Evolutionary conservation across 805 yeast species (phyloP).

Genomic region (Wickerhamiella brachini): DNA sequence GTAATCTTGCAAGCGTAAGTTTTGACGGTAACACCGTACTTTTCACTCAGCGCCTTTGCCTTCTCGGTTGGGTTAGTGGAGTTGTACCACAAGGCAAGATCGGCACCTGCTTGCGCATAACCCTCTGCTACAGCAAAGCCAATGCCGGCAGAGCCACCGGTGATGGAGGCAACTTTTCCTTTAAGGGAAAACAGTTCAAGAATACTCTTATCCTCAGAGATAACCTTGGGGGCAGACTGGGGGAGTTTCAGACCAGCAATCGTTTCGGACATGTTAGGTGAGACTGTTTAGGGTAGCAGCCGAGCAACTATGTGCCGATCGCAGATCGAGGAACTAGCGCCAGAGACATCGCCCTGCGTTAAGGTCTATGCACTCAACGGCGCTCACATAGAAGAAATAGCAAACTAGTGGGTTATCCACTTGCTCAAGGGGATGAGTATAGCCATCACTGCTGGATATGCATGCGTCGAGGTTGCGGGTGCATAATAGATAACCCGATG

Average conservation of each 20-base stretch:
- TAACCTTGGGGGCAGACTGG: background rate
- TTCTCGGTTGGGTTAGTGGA: slow-evolving; percentile 46
- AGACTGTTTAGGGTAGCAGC: background rate
- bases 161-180: slow-evolving; percentile 71
- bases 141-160: slow-evolving; percentile 80
- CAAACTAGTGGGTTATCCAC: too few relatives aligned
- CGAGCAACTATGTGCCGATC: background rate
- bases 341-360: too few relatives aligned
- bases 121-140: slow-evolving; percentile 76
- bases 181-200: slow-evolving; percentile 19
- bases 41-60: slow-evolving; percentile 39
- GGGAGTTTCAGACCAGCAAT: background rate
- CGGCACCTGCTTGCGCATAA: slow-evolving; percentile 79
- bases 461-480: background rate
- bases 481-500: background rate
- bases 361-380: too few relatives aligned
- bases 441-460: background rate
- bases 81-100: slow-evolving; percentile 57
- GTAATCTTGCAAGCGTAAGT: slow-evolving; percentile 53
- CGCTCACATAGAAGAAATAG: too few relatives aligned
- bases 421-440: too few relatives aligned
- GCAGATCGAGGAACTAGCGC: background rate
- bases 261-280: background rate
- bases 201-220: slow-evolving; percentile 5
- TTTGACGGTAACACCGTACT: slow-evolving; percentile 45